Evolutionary conservation across 805 yeast species (phyloP).

Genomic region (Wickerhamomyces silvicola): DNA sequence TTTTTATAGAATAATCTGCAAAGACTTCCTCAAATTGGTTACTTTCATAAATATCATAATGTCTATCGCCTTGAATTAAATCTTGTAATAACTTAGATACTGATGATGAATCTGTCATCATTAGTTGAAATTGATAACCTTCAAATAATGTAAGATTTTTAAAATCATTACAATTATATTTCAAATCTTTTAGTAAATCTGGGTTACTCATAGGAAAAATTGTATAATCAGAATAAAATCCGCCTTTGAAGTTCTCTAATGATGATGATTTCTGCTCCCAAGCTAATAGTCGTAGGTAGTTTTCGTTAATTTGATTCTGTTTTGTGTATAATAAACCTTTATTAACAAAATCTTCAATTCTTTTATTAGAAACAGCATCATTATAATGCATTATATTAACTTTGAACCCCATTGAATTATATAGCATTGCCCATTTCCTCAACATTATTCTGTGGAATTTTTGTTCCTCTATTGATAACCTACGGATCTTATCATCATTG

Average conservation of each 20-base stretch:
- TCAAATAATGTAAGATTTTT: slow-evolving; percentile 1
- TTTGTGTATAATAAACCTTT: slow-evolving; percentile 6
- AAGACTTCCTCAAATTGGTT: slow-evolving; percentile 6
- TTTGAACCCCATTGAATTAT: slow-evolving; percentile 14
- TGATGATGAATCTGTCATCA: slow-evolving; percentile 5
- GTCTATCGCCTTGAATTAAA: slow-evolving; percentile 5
- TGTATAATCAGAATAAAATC: slow-evolving; percentile 12
- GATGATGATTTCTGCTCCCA: slow-evolving; percentile 5
- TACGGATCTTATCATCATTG: slow-evolving; percentile 13
- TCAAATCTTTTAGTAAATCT: not conserved
- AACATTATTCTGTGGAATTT: slow-evolving; percentile 11
- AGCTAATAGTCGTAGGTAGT: slow-evolving; percentile 15
- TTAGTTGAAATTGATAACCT: slow-evolving; percentile 12
- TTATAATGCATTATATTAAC: slow-evolving; percentile 12
- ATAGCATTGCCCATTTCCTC: slow-evolving; percentile 11
- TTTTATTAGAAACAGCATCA: slow-evolving; percentile 12
- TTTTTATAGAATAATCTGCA: slow-evolving; percentile 13
- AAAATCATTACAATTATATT: not conserved
- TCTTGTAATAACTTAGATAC: slow-evolving; percentile 7
- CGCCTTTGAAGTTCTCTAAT: slow-evolving; percentile 2
- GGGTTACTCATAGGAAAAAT: slow-evolving; percentile 7
- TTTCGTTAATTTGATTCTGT: slow-evolving; percentile 12
- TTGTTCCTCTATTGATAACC: slow-evolving; percentile 14
- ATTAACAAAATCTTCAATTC: slow-evolving; percentile 4
- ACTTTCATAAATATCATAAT: slow-evolving; percentile 9